Percentiles rank a stretch among this genome's conserved stretches.
Conservation (phyloP, 179 eudicot species). For the Actinidia polygama region DNA sequence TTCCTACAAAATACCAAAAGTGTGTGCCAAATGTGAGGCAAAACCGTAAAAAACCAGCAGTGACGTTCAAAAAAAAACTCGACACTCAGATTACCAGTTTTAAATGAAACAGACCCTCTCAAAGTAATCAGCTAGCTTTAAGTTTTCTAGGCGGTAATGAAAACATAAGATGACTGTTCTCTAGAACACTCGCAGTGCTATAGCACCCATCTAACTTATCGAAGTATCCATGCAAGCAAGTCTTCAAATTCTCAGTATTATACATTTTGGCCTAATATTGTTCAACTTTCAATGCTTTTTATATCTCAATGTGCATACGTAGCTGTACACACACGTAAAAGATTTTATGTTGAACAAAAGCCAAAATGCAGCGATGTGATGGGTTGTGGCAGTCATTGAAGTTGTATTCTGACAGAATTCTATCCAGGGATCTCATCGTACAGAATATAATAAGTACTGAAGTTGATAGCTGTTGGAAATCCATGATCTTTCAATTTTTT, state of each 20-base stretch:
- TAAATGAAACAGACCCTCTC: slow-evolving; percentile 3
- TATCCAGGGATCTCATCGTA: background rate
- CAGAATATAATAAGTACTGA: background rate
- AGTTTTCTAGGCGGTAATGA: background rate
- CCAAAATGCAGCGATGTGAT: background rate
- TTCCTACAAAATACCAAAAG: slow-evolving; percentile 51
- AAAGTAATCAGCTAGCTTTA: background rate
- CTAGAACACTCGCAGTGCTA: background rate
- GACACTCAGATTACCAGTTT: background rate
- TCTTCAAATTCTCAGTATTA: background rate
- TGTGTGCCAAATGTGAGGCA: background rate
- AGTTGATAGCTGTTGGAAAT: background rate
- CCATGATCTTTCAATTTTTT: background rate
- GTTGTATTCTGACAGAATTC: background rate
- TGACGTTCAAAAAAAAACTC: background rate
- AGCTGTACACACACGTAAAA: background rate
- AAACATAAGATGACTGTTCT: background rate
- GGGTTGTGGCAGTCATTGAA: background rate
- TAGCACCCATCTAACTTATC: background rate
- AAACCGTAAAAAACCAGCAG: background rate
- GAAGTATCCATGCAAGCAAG: background rate
- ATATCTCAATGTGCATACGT: background rate
- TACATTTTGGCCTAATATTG: background rate
- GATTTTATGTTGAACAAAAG: background rate
- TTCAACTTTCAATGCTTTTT: background rate